Base-by-base conservation (phyloP, 208 protist species). In the Novymonas esmeraldas region DNA sequence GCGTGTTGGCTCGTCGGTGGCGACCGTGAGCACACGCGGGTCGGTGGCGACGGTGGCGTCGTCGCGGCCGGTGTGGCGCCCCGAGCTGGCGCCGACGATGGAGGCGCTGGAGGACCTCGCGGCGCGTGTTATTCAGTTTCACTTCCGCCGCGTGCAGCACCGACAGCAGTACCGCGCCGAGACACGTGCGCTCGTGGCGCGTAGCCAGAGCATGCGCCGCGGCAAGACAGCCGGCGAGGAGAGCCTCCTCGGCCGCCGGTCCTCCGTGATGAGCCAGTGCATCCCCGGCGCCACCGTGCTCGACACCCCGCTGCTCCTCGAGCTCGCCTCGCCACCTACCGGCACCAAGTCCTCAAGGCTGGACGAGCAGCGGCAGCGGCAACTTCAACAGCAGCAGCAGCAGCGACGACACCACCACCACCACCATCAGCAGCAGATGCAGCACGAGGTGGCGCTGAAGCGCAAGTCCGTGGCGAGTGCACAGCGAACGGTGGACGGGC, bases 61-160 rank as follows among this genome's bases (percentile, higher is more conserved):
- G 52, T 11, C 7, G 33, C 42, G 54, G n/a, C 73, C 70, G 0
- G 26, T 68, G 28, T 67, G 64, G 64, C 65, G 64, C 5, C 58
- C 56, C 3, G 59, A 63, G 54, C 45, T 64, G 24, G 64, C 65
- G n/a, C 11, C 51, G 9, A 67, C 72, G 11, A 42, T 64, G 20
- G 45, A 67, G 2, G 36, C 38, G 0, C 59, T 76, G 16, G 70
- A 82, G 52, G 81, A 92, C 4, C 69, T 79, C 54, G 83, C 89
- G 0, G 89, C 85, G 1, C 79, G 72, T 20, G 63, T 92, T 24
- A 89, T 95, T 63, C 89, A 95, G 64, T 66, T 84, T 38, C 74
- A 67, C 34, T 95, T 71, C 61, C 74, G 80, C 20, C 39, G 54
- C 4, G 82, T 80, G 38, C 58, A 33, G 29, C 33, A 64, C 29